Evolutionary conservation across 352 stramenopile species (phyloP).

Genomic region (Globisporangium recalcitrans): DNA sequence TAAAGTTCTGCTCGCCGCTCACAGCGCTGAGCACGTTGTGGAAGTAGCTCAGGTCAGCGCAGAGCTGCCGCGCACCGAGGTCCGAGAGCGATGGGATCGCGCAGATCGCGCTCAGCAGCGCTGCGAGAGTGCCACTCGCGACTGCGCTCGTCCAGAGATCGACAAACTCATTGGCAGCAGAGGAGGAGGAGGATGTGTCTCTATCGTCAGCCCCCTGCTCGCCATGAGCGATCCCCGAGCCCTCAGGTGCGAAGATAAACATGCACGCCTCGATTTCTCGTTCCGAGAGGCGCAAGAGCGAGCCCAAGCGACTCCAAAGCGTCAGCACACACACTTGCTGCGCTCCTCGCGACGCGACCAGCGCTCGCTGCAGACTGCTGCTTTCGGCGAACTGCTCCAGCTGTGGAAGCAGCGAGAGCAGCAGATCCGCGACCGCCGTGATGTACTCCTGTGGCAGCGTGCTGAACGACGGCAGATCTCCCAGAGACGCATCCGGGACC

Average conservation of each 20-base stretch:
- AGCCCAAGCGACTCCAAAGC: conserved; percentile 48
- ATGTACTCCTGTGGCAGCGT: conserved; percentile 84
- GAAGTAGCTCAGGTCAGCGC: conserved; percentile 72
- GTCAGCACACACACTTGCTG: conserved; percentile 39
- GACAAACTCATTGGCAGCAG: conserved; percentile 51
- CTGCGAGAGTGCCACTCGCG: conserved; percentile 58
- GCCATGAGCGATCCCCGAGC: conserved; percentile 8
- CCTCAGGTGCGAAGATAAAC: conserved; percentile 29
- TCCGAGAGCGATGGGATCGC: conserved; percentile 58
- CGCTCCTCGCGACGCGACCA: conserved; percentile 44
- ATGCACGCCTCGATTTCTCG: conserved; percentile 41
- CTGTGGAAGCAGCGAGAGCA: conserved; percentile 75
- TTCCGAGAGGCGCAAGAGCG: conserved; percentile 39
- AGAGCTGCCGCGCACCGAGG: conserved; percentile 53
- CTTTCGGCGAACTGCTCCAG: conserved; percentile 80
- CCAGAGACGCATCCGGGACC: conserved; percentile 31
- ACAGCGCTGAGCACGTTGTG: conserved; percentile 77
- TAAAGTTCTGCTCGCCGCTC: conserved; percentile 47
- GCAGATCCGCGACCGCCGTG: conserved; percentile 67
- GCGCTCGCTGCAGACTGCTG: conserved; percentile 47
- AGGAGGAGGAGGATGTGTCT: conserved; percentile 9
- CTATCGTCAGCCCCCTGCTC: neutral
- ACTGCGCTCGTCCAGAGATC: conserved; percentile 69
- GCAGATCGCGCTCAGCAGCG: conserved; percentile 43
- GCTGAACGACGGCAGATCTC: conserved; percentile 70